A percentile compares a stretch with the other conserved stretches of the same genome.
These are phyloP conservation scores for Annona cherimola DNA, from an alignment of 164 flowering plant genomes.

Conservation along the genomic window DNA sequence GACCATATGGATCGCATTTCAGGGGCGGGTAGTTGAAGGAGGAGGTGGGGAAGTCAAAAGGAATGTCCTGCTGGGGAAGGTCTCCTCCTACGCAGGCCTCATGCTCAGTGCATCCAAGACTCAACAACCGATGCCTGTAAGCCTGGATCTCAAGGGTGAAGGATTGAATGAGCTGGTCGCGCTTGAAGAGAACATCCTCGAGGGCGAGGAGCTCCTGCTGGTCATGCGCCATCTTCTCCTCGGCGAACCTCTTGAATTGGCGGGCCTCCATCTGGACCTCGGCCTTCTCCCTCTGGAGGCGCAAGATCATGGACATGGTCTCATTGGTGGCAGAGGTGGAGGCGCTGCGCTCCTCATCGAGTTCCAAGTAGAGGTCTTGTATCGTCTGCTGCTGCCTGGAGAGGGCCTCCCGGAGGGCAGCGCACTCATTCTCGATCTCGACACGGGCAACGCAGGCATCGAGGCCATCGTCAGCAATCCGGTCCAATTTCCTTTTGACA, in stretches of 20 bases:
- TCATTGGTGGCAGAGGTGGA: constrained; percentile 90
- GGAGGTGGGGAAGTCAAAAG: constrained; percentile 36
- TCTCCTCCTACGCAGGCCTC: constrained; percentile 39
- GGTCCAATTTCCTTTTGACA: constrained; percentile 68
- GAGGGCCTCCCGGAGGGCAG: constrained; percentile 69
- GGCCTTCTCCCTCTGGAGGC: constrained; percentile 95
- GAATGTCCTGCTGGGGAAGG: constrained; percentile 21
- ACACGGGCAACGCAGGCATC: constrained; percentile 49
- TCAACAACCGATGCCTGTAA: constrained; percentile 86
- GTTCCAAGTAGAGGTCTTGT: constrained; percentile 58
- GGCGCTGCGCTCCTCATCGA: constrained; percentile 94
- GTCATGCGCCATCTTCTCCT: constrained; percentile 94
- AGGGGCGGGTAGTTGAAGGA: constrained; percentile 69
- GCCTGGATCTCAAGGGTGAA: constrained; percentile 78
- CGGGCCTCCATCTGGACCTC: constrained; percentile 81
- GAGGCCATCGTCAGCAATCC: constrained; percentile 28
- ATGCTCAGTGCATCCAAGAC: constrained; percentile 65
- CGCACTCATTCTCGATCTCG: constrained; percentile 72
- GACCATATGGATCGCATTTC: constrained; percentile 52
- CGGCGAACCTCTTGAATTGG: constrained; percentile 83
- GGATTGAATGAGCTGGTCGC: constrained; percentile 71
- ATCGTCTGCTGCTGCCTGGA: constrained; percentile 61
- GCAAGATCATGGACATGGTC: constrained; percentile 95
- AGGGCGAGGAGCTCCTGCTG: constrained; percentile 56
- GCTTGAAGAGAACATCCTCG: constrained; percentile 83